Evolutionary conservation across 2,329 filamentous ascomycete species (phyloP).

Genomic region (Fusarium irregulare): DNA sequence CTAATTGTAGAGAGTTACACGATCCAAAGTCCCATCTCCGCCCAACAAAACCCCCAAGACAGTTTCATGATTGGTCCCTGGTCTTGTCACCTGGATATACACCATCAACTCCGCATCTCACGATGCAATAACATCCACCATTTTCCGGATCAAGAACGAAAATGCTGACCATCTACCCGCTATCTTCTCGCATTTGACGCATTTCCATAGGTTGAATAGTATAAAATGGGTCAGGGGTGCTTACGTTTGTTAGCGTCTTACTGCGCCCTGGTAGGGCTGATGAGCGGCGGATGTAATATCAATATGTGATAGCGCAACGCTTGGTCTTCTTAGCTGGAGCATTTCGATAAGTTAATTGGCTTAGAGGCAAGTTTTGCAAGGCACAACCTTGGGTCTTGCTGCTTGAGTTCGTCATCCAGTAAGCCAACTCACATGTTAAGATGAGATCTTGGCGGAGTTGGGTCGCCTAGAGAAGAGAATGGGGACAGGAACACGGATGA

Average conservation of each 20-base stretch:
- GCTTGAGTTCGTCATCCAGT: conserved; percentile 18
- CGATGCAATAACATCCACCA: not conserved
- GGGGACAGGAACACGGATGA: not conserved
- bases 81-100: not conserved
- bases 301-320: not conserved
- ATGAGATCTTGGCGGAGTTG: not conserved
- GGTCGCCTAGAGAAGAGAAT: not conserved
- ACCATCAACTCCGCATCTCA: not conserved
- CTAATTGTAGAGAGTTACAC: not conserved
- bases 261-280: conserved; percentile 15
- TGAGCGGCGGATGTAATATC: not conserved
- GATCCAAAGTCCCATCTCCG: not conserved
- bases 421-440: not conserved
- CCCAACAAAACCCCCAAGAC: not conserved
- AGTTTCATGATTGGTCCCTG: not conserved
- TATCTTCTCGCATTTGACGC: not conserved
- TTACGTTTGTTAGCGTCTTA: not conserved
- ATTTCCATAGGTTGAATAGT: not conserved
- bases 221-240: not conserved
- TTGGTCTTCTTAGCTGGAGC: not conserved
- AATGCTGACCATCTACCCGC: not conserved
- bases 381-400: not conserved
- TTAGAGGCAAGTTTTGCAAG: not conserved
- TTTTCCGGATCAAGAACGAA: not conserved
- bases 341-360: not conserved